These are phyloP conservation scores for Ustilago vetiveriae DNA, from an alignment of 1,284 basidiomycete genomes.

Conservation along the genomic window DNA sequence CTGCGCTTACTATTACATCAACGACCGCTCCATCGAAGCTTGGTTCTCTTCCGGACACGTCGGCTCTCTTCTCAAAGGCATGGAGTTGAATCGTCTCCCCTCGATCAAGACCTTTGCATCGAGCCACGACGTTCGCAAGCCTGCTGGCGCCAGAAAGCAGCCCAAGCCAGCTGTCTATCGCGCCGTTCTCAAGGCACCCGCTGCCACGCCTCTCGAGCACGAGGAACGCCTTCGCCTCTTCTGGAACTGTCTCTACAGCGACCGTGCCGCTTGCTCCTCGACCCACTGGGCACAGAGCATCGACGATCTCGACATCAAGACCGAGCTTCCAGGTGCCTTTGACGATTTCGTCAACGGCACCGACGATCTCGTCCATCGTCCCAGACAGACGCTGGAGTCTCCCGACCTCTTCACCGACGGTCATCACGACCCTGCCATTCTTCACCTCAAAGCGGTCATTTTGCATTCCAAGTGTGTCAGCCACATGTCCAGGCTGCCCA, in stretches of 20 bases:
- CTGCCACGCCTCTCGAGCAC: slow-evolving; percentile 36
- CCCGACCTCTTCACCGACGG: slow-evolving; percentile 44
- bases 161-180: slow-evolving; percentile 44
- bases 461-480: slow-evolving; percentile 42
- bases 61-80: slow-evolving; percentile 37
- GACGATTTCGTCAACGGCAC: slow-evolving; percentile 44
- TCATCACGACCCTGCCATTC: slow-evolving; percentile 42
- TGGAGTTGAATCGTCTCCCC: slow-evolving; percentile 49
- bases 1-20: slow-evolving; percentile 47
- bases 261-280: slow-evolving; percentile 48
- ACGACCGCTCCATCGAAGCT: slow-evolving; percentile 52
- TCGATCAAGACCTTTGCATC: slow-evolving; percentile 21
- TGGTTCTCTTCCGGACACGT: slow-evolving; percentile 45
- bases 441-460: slow-evolving; percentile 51
- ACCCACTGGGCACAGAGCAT: slow-evolving; percentile 51
- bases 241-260: slow-evolving; percentile 51
- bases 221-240: slow-evolving; percentile 49
- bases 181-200: slow-evolving; percentile 17
- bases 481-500: slow-evolving; percentile 44
- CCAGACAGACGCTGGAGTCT: slow-evolving; percentile 48
- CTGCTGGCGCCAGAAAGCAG: slow-evolving; percentile 10
- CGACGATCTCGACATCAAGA: slow-evolving; percentile 46
- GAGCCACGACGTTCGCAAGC: slow-evolving; percentile 3
- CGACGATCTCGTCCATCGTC: slow-evolving; percentile 30
- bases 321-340: slow-evolving; percentile 50